These are phyloP conservation scores for Inosperma sp. DNA, from an alignment of 768 basidiomycete genomes.

Conservation along the genomic window DNA sequence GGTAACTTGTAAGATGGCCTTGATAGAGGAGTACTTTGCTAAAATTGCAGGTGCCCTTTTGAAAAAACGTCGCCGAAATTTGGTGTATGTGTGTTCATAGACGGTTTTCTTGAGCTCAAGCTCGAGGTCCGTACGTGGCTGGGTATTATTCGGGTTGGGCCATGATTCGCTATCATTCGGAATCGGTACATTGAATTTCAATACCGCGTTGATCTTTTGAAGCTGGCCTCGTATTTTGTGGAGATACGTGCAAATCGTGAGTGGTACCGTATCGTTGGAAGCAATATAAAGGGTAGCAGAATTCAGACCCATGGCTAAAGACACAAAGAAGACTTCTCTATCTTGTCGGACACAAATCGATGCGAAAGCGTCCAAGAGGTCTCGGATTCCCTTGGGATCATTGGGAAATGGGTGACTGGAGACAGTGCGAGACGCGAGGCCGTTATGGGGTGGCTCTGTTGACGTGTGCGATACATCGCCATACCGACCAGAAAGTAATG, in stretches of 20 bases:
- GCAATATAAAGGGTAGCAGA: neutral
- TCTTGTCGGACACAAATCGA: neutral
- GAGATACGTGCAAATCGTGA: neutral
- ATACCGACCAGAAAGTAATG: neutral
- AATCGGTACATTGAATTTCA: neutral
- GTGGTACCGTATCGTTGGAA: neutral
- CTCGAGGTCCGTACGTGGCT: neutral
- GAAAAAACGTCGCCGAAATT: neutral
- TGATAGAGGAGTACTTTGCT: too few species aligned
- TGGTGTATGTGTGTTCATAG: neutral
- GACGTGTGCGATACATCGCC: neutral
- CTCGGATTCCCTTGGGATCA: neutral
- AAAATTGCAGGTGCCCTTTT: neutral
- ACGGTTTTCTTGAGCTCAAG: neutral
- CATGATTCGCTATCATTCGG: neutral
- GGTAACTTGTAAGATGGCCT: neutral
- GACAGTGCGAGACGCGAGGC: neutral
- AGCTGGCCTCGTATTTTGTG: slow-evolving; percentile 1
- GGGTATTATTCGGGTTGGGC: neutral
- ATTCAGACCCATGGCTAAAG: neutral
- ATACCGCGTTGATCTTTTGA: neutral
- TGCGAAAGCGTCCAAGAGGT: slow-evolving; percentile 2
- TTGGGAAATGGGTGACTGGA: neutral
- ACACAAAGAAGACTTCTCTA: neutral
- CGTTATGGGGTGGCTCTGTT: neutral